These are phyloP conservation scores for Rosa rugosa DNA, from an alignment of 306 rosid genomes.

Conservation along the genomic window DNA sequence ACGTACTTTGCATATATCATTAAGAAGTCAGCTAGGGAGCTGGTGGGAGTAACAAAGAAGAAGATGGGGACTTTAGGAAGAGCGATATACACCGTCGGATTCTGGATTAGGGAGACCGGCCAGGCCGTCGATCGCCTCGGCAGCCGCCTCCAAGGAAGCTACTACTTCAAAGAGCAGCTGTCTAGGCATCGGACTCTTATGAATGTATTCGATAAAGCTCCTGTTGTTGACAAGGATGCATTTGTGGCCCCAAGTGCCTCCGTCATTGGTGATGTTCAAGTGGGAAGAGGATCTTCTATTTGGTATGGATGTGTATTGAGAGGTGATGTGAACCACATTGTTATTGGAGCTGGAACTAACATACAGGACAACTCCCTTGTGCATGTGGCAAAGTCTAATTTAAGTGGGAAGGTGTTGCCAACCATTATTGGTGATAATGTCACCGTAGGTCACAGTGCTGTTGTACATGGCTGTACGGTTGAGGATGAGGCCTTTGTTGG, in stretches of 20 bases:
- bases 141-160: constrained; percentile 69
- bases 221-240: constrained; percentile 71
- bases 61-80: constrained; percentile 78
- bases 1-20: too few species aligned
- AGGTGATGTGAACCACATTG: constrained; percentile 89
- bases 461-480: constrained; percentile 86
- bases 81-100: constrained; percentile 74
- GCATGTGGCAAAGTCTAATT: constrained; percentile 82
- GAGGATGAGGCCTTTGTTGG: constrained; percentile 99
- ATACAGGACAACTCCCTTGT: constrained; percentile 96
- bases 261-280: constrained; percentile 70
- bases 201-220: constrained; percentile 80
- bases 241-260: constrained; percentile 95
- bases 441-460: constrained; percentile 92
- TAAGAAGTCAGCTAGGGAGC: too few species aligned
- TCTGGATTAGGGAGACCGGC: constrained; percentile 84
- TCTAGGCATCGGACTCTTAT: constrained; percentile 90
- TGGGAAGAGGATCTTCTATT: constrained; percentile 75
- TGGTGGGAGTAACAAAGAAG: background rate
- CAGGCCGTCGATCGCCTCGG: constrained; percentile 89
- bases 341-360: constrained; percentile 86
- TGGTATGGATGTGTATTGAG: constrained; percentile 97
- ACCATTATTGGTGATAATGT: constrained; percentile 88
- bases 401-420: constrained; percentile 88
- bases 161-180: constrained; percentile 75